phyloP scores from a whole-genome alignment of 2,329 filamentous ascomycete genomes.

The Lecanicillium sp. region DNA sequence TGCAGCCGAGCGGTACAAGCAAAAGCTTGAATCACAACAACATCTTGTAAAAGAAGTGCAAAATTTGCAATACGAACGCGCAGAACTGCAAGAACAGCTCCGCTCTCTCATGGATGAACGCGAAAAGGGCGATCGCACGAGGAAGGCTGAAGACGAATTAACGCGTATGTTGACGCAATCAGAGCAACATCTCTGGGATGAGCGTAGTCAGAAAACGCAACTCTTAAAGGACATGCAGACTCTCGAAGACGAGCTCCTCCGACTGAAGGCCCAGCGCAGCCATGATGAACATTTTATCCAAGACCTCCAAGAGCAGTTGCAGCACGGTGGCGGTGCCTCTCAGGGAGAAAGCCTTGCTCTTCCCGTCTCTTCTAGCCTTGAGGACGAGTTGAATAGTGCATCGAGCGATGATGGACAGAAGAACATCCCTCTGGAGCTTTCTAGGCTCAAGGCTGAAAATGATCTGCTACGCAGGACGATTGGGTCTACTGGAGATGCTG shows the following conservation, averaged over 20 bases:
- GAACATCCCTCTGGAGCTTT: slow-evolving; percentile 46
- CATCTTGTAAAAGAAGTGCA: slow-evolving; percentile 50
- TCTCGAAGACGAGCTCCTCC: slow-evolving; percentile 41
- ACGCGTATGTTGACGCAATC: slow-evolving; percentile 37
- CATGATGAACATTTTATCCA: slow-evolving; percentile 49
- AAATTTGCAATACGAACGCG: slow-evolving; percentile 48
- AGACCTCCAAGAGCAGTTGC: slow-evolving; percentile 55
- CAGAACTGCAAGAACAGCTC: slow-evolving; percentile 45
- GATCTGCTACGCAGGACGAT: slow-evolving; percentile 50
- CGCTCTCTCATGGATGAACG: slow-evolving; percentile 30
- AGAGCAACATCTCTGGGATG: slow-evolving; percentile 37
- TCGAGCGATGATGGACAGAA: slow-evolving; percentile 31
- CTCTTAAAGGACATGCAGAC: slow-evolving; percentile 40
- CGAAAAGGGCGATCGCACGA: slow-evolving; percentile 28
- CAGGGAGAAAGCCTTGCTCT: slow-evolving; percentile 18
- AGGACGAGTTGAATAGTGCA: slow-evolving; percentile 54
- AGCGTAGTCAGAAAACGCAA: slow-evolving; percentile 39
- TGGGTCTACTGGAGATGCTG: slow-evolving; percentile 48
- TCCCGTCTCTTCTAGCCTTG: slow-evolving; percentile 39
- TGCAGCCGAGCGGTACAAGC: slow-evolving; percentile 55
- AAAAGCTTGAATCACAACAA: slow-evolving; percentile 54
- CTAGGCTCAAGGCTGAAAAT: slow-evolving; percentile 57
- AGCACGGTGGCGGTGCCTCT: slow-evolving; percentile 26
- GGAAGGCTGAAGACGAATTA: slow-evolving; percentile 34
- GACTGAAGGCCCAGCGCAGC: slow-evolving; percentile 40